phyloP scores from a whole-genome alignment of 192 early-diverging fungal species.

The Martensiomyces pterosporus region DNA sequence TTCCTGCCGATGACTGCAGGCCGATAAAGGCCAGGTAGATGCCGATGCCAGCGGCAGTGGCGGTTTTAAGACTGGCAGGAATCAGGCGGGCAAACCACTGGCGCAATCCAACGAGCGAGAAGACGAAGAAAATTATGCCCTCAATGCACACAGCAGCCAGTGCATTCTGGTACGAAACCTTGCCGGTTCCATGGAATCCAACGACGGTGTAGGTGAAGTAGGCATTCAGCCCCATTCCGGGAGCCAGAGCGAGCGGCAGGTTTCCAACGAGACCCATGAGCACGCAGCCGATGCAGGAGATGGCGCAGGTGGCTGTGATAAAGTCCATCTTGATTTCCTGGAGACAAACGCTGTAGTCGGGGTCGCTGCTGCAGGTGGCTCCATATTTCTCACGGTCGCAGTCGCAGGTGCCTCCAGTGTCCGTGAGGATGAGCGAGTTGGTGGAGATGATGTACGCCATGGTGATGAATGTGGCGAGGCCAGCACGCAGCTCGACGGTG shows the following conservation, averaged over 20 bases:
- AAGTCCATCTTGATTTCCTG: conserved; percentile 64
- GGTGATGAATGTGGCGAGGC: conserved; percentile 63
- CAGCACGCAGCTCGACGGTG: conserved; percentile 63
- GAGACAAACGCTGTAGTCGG: conserved; percentile 61
- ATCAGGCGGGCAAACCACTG: conserved; percentile 74
- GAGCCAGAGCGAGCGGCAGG: conserved; percentile 74
- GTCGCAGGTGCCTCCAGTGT: conserved; percentile 73
- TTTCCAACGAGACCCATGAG: conserved; percentile 68
- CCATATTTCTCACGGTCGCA: conserved; percentile 55
- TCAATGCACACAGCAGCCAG: conserved; percentile 78
- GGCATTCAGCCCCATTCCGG: conserved; percentile 79
- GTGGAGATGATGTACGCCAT: conserved; percentile 75
- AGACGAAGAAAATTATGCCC: conserved; percentile 71
- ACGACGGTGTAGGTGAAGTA: conserved; percentile 84
- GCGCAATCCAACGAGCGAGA: conserved; percentile 71
- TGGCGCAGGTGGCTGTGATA: conserved; percentile 69
- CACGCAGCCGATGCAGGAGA: conserved; percentile 60
- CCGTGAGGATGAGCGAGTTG: conserved; percentile 69
- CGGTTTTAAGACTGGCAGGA: conserved; percentile 67
- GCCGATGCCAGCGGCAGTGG: conserved; percentile 72
- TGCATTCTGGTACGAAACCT: conserved; percentile 63
- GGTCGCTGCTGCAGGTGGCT: conserved; percentile 55
- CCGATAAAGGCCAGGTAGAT: conserved; percentile 78
- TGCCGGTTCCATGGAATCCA: conserved; percentile 71
- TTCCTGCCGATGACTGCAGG: conserved; percentile 73